Base-by-base conservation (phyloP, 768 basidiomycete species). In the Suillus lakei region DNA sequence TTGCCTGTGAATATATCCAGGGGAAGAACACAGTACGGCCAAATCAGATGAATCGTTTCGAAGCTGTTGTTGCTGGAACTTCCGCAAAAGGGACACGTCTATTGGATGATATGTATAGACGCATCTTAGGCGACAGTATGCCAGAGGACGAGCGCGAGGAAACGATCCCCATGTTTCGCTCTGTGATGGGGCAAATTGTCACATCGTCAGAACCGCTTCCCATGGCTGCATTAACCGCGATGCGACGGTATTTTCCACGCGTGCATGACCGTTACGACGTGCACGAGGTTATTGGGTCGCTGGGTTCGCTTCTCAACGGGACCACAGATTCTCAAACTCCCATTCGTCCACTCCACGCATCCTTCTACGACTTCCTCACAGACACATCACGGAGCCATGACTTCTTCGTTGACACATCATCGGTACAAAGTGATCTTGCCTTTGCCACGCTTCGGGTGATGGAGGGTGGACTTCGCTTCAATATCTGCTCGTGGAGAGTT, bases 321-420 rank as follows among this genome's bases (percentile, higher is more conserved):
- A 53, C 30, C 1, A 1, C 34, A 3, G 58, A 48, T 26, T n/a
- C 4, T 9, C n/a, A n/a, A 18, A 61, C 32, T n/a, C 62, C 67
- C 5, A 64, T 73, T 36, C 64, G 55, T 8, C 64, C 69, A 18
- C 64, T 75, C 6, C 76, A 77, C 50, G 55, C 73, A 4, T 77
- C 75, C 0, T 74, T 77, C 65, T 59, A 58, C 15, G 76, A 77
- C 41, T 77, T 72, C 46, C 66, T 75, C 13, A 58, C 43, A 2
- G 61, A 70, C 48, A 0, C 43, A 32, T 30, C 34, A 2, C 68
- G 73, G 1, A 67, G 69, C 18, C 36, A 23, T 12, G 23, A 59
- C 4, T 75, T 69, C 56, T 64, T 34, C 51, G 53, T 69, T 26
- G 67, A 67, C 26, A n/a, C 39, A 7, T 30, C 30, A 30, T 2